Conservation (phyloP, 2,329 filamentous ascomycete genomes). For the Kalmusia sp. region DNA sequence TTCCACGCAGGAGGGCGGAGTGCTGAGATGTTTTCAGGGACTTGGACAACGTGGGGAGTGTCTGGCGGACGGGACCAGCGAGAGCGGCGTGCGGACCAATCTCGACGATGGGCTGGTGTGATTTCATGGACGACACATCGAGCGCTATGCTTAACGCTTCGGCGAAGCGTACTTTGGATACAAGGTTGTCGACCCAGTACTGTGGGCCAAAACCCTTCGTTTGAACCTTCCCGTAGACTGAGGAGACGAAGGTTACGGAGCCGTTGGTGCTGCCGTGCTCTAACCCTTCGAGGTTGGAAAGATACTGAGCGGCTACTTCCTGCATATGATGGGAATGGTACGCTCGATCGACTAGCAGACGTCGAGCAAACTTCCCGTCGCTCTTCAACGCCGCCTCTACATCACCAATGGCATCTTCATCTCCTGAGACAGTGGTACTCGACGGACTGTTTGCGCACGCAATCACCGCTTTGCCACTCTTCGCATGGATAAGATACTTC, state of each 20-base stretch:
- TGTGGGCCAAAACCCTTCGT: neutral
- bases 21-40: neutral
- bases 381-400: slow-evolving; percentile 40
- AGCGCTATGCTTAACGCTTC: slow-evolving; percentile 8
- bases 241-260: slow-evolving; percentile 9
- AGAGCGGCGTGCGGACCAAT: slow-evolving; percentile 49
- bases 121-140: too few relatives aligned
- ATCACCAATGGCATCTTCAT: slow-evolving; percentile 45
- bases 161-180: slow-evolving; percentile 8
- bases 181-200: slow-evolving; percentile 17
- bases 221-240: neutral
- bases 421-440: slow-evolving; percentile 54
- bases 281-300: slow-evolving; percentile 11
- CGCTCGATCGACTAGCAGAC: slow-evolving; percentile 52
- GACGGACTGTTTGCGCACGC: slow-evolving; percentile 47
- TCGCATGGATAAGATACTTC: neutral
- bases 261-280: neutral
- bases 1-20: slow-evolving; percentile 6
- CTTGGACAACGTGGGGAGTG: too few relatives aligned
- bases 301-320: slow-evolving; percentile 35
- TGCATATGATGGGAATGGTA: slow-evolving; percentile 57
- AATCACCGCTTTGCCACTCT: slow-evolving; percentile 1
- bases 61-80: slow-evolving; percentile 30
- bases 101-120: slow-evolving; percentile 10
- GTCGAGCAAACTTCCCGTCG: slow-evolving; percentile 46